These are phyloP conservation scores for Candida labiduridarum DNA, from an alignment of 1,139 yeast genomes.

Conservation along the genomic window DNA sequence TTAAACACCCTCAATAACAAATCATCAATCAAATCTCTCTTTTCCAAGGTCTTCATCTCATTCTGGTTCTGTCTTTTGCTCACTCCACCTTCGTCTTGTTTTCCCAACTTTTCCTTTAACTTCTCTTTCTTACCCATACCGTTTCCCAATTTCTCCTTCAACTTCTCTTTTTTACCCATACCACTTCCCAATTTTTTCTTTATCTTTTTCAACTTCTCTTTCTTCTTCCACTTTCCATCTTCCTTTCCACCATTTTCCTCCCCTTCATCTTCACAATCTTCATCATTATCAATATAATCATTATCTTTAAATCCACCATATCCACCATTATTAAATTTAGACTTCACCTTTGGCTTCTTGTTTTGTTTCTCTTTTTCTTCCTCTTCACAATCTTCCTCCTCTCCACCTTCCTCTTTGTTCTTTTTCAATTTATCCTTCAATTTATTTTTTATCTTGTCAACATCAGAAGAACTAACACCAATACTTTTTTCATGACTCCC, in stretches of 20 bases:
- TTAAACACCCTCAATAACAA: conserved; percentile 26
- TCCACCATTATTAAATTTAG: neutral
- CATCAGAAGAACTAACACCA: neutral
- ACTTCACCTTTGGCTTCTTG: conserved; percentile 1
- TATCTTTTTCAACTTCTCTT: neutral
- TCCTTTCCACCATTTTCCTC: neutral
- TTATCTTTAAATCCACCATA: conserved; percentile 5
- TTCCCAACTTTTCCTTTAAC: conserved; percentile 1
- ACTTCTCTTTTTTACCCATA: neutral
- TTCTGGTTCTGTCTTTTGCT: neutral
- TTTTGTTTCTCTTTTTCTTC: neutral
- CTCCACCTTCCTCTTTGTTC: neutral
- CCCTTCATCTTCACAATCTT: conserved; percentile 4
- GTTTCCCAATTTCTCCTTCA: too few relatives aligned
- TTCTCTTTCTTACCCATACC: conserved; percentile 2
- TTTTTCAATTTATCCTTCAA: neutral
- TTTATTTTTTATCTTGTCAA: neutral
- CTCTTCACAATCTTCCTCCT: neutral
- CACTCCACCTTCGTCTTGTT: conserved; percentile 4
- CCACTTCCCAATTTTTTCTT: too few relatives aligned
- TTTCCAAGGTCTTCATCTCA: conserved; percentile 4
- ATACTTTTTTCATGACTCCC: neutral
- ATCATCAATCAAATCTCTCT: conserved; percentile 23
- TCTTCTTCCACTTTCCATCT: neutral
- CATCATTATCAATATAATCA: conserved; percentile 4